Percentiles rank a stretch among this genome's conserved stretches.
Conservation (phyloP, 306 rosid genomes). For the Macrotyloma uniflorum region DNA sequence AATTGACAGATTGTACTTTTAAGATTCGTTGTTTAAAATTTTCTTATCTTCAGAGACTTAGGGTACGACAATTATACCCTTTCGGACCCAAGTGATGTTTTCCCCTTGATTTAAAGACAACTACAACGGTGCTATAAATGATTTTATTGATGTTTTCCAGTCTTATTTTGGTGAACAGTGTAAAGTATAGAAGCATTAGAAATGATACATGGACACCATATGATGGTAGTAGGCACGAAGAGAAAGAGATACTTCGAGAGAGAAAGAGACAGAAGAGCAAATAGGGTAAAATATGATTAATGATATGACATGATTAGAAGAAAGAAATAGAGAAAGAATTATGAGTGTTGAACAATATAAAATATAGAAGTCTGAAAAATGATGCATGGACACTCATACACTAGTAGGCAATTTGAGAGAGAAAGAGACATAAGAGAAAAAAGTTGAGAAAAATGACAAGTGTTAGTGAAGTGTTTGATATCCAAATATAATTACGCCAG, state of each 20-base stretch:
- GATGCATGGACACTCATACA: not conserved
- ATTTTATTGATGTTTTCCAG: not conserved
- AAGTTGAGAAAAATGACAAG: not conserved
- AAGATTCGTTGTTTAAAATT: too few species aligned
- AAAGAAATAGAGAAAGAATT: not conserved
- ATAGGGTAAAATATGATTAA: not conserved
- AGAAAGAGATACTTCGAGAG: too few species aligned
- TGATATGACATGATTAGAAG: not conserved
- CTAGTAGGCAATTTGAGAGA: not conserved
- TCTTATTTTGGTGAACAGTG: not conserved
- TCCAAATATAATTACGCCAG: not conserved
- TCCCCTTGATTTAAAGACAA: not conserved
- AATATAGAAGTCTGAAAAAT: not conserved
- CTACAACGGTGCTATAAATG: not conserved
- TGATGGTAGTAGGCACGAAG: too few species aligned
- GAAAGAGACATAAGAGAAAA: not conserved
- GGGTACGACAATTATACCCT: too few species aligned
- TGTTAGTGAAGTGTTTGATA: not conserved
- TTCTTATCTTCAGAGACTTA: too few species aligned
- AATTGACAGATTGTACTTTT: too few species aligned
- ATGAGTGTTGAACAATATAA: not conserved
- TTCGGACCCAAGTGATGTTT: too few species aligned
- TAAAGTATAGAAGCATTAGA: not conserved
- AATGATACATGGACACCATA: too few species aligned
- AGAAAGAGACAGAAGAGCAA: not conserved